These are phyloP conservation scores for Ganoderma lingzhi DNA, from an alignment of 1,284 basidiomycete genomes.

Conservation along the genomic window DNA sequence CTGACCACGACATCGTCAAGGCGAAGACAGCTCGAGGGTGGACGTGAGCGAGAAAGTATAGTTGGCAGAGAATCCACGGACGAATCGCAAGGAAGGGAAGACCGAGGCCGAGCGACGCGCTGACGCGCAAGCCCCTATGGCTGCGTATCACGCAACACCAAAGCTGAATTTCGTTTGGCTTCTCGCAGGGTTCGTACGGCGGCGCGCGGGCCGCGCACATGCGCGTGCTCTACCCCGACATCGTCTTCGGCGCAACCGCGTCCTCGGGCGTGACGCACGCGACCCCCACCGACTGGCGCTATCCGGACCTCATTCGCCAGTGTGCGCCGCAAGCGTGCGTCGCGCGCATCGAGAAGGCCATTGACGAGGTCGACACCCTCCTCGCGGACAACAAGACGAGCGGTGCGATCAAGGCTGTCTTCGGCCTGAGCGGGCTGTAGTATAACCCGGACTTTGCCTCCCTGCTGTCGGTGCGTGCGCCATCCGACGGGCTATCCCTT, in stretches of 20 bases:
- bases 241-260: constrained; percentile 92
- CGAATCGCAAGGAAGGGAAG: no score
- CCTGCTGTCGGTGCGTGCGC: constrained; percentile 59
- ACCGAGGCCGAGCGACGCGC: no score
- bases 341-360: constrained; percentile 69
- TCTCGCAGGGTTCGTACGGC: constrained; percentile 81
- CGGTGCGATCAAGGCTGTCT: constrained; percentile 69
- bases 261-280: constrained; percentile 88
- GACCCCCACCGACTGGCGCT: constrained; percentile 79
- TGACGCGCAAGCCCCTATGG: background rate
- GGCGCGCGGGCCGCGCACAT: constrained; percentile 96
- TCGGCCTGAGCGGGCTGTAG: constrained; percentile 72
- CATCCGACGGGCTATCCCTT: background rate
- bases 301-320: constrained; percentile 86
- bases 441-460: constrained; percentile 86
- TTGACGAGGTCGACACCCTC: constrained; percentile 71
- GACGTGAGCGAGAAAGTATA: no score
- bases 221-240: constrained; percentile 86
- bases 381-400: constrained; percentile 53
- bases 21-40: no score
- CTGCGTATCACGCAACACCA: background rate
- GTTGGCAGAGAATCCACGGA: no score
- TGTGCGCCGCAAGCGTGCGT: constrained; percentile 81
- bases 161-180: background rate
- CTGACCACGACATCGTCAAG: no score